Evolutionary conservation across 768 basidiomycete species (phyloP).

Genomic region (Sarcodon sp.): DNA sequence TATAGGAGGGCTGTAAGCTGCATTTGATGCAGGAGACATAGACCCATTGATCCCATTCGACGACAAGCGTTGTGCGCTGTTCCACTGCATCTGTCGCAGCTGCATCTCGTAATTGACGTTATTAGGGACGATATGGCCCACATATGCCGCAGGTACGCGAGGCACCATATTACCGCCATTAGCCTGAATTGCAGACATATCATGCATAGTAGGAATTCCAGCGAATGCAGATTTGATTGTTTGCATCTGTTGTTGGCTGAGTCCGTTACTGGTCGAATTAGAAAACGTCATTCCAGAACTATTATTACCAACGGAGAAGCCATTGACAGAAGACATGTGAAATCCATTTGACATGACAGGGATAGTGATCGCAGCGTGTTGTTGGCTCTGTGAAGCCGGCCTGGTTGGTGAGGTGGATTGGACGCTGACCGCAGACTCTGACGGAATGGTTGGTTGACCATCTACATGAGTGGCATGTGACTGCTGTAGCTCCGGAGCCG

Average conservation of each 20-base stretch:
- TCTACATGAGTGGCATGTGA: not conserved
- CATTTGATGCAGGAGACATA: not conserved
- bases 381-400: slow-evolving; percentile 36
- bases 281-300: slow-evolving; percentile 20
- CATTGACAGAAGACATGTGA: slow-evolving; percentile 14
- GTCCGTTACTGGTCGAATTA: slow-evolving; percentile 21
- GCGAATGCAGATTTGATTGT: slow-evolving; percentile 44
- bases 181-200: slow-evolving; percentile 18
- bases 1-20: not conserved
- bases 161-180: slow-evolving; percentile 11
- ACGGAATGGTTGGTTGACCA: slow-evolving; percentile 13
- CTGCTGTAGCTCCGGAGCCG: slow-evolving; percentile 5
- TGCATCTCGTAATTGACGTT: slow-evolving; percentile 29
- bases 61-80: not conserved
- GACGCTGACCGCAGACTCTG: slow-evolving; percentile 4
- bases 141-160: slow-evolving; percentile 23
- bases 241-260: slow-evolving; percentile 49
- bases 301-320: slow-evolving; percentile 31
- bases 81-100: slow-evolving; percentile 28
- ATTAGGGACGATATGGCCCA: slow-evolving; percentile 22
- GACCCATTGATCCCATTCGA: not conserved
- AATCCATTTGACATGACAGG: slow-evolving; percentile 31
- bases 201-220: slow-evolving; percentile 24
- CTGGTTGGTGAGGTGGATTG: slow-evolving; percentile 25
- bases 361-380: slow-evolving; percentile 17